phyloP scores from a whole-genome alignment of 2,329 filamentous ascomycete genomes.

The Uncinocarpus reesii region DNA sequence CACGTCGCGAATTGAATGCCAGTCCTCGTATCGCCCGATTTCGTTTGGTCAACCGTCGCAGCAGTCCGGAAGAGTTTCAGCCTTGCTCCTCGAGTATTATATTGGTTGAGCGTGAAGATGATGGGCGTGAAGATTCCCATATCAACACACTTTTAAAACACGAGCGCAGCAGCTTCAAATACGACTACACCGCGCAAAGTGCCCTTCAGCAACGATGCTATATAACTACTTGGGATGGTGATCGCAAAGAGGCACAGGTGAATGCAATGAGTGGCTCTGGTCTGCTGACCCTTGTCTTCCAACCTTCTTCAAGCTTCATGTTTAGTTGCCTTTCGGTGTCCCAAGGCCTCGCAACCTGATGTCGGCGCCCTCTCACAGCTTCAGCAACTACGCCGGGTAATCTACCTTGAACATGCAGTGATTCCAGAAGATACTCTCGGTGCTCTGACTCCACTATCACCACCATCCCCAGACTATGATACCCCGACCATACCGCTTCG shows the following conservation, averaged over 20 bases:
- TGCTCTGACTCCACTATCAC: neutral
- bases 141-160: too few species aligned
- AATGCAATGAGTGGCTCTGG: neutral
- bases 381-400: too few species aligned
- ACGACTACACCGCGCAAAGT: too few species aligned
- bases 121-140: too few species aligned
- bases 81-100: neutral
- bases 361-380: neutral
- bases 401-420: too few species aligned
- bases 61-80: constrained; percentile 6
- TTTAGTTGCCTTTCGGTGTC: neutral
- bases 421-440: neutral
- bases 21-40: constrained; percentile 5
- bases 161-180: too few species aligned
- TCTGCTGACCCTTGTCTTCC: neutral
- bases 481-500: constrained; percentile 4
- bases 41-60: neutral
- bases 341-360: neutral
- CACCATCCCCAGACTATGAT: constrained; percentile 3
- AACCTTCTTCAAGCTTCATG: neutral
- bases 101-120: too few species aligned
- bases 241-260: neutral
- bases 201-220: too few species aligned
- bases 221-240: too few species aligned
- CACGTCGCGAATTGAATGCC: neutral